These are phyloP conservation scores for Coniochaeta prunicola DNA, from an alignment of 2,329 filamentous ascomycete genomes.

Conservation along the genomic window DNA sequence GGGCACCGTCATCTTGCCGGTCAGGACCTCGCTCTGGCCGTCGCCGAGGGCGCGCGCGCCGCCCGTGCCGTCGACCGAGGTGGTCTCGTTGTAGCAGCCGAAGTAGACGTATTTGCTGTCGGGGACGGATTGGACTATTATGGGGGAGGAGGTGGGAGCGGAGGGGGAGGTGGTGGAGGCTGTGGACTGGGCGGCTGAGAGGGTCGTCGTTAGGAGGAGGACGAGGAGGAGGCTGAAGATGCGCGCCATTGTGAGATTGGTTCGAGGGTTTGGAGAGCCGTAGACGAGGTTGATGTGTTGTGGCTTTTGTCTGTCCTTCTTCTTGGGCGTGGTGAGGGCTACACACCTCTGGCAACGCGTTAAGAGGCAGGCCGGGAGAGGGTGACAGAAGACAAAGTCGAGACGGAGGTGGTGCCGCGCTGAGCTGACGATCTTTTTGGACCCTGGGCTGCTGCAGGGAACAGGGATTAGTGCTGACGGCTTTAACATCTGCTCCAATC, in stretches of 20 bases:
- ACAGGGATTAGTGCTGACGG: background rate
- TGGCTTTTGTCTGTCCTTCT: background rate
- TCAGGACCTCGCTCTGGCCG: conserved; percentile 29
- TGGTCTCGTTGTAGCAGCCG: conserved; percentile 55
- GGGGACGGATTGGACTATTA: background rate
- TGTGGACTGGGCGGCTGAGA: background rate
- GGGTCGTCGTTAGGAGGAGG: background rate
- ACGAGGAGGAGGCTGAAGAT: background rate
- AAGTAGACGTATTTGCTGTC: conserved; percentile 35
- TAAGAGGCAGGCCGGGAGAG: background rate
- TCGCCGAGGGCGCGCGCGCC: conserved; percentile 36
- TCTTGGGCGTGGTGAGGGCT: background rate
- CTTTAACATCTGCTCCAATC: background rate
- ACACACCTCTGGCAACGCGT: background rate
- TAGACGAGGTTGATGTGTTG: background rate
- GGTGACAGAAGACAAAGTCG: background rate
- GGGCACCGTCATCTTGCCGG: conserved; percentile 43
- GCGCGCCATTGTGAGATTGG: background rate
- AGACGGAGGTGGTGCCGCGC: background rate
- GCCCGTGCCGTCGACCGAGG: conserved; percentile 30
- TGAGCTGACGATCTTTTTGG: background rate
- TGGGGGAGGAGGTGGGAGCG: conserved; percentile 3
- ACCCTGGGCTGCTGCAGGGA: background rate
- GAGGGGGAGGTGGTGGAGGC: conserved; percentile 3
- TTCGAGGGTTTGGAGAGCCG: background rate